phyloP scores from a whole-genome alignment of 306 rosid genomes.

The Acacia acuminata region DNA sequence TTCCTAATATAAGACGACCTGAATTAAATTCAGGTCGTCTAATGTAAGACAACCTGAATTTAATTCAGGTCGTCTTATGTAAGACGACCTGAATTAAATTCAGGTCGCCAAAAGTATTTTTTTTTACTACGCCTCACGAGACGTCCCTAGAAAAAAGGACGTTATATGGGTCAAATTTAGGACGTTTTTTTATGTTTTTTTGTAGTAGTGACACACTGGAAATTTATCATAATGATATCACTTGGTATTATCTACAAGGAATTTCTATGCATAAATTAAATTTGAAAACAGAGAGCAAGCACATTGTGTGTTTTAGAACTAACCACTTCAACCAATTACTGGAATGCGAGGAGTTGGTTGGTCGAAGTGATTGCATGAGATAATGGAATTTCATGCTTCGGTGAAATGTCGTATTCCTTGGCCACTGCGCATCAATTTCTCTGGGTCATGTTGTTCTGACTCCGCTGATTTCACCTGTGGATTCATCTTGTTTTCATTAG shows the following conservation, averaged over 20 bases:
- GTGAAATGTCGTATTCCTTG: conserved; percentile 9
- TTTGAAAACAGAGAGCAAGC: neutral
- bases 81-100: too few relatives aligned
- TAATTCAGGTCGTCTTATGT: too few relatives aligned
- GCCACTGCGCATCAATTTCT: neutral
- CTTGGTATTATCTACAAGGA: neutral
- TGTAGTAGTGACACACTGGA: conserved; percentile 43
- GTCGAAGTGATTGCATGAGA: neutral
- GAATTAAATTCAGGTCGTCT: too few relatives aligned
- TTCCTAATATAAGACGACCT: too few relatives aligned
- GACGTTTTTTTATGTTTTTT: too few relatives aligned
- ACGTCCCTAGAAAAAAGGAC: too few relatives aligned
- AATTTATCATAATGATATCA: conserved; percentile 8
- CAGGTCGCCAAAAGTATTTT: too few relatives aligned
- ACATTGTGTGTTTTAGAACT: conserved; percentile 21
- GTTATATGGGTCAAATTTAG: too few relatives aligned
- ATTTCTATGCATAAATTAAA: neutral
- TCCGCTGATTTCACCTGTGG: neutral
- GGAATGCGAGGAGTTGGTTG: conserved; percentile 31
- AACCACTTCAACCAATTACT: conserved; percentile 37
- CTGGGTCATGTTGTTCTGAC: neutral
- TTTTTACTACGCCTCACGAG: too few relatives aligned
- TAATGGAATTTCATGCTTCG: neutral
- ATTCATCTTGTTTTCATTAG: conserved; percentile 21
- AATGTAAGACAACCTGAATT: too few relatives aligned